These are phyloP conservation scores for Nymphaea colorata DNA, from an alignment of 164 flowering plant species.

Conservation along the genomic window DNA sequence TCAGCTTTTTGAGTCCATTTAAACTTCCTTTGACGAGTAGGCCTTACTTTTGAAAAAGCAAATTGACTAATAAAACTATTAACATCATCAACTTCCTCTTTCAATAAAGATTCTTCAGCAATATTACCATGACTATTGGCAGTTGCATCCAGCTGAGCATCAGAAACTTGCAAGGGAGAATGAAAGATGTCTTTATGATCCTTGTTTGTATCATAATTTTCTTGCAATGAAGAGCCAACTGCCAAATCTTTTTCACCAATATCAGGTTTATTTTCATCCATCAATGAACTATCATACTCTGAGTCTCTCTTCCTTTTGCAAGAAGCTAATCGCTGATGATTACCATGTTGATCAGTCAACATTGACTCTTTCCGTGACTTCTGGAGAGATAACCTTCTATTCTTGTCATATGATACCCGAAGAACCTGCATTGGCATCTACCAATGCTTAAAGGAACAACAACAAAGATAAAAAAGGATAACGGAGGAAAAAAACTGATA, in stretches of 20 bases:
- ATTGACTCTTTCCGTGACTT: constrained; percentile 17
- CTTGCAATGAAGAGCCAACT: constrained; percentile 1
- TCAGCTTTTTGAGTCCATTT: constrained; percentile 70
- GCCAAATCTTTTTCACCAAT: constrained; percentile 11
- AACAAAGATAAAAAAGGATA: background rate
- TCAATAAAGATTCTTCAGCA: constrained; percentile 17
- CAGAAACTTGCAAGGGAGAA: constrained; percentile 13
- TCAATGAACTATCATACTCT: constrained; percentile 13
- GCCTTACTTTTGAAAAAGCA: constrained; percentile 25
- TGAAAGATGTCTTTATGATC: constrained; percentile 11
- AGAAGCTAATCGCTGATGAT: constrained; percentile 13
- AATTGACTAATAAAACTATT: constrained; percentile 18
- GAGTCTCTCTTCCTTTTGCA: constrained; percentile 33
- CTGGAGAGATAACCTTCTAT: constrained; percentile 22
- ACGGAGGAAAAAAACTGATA: background rate
- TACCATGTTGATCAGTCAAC: constrained; percentile 10
- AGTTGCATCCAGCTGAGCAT: constrained; percentile 8
- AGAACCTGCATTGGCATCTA: constrained; percentile 47
- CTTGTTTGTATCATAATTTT: constrained; percentile 9
- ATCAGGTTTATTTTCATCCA: constrained; percentile 14
- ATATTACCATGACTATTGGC: constrained; percentile 15
- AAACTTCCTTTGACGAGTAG: constrained; percentile 39
- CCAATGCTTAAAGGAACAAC: background rate
- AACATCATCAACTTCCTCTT: constrained; percentile 24
- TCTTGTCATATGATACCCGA: constrained; percentile 54